Percentiles rank a stretch among this genome's conserved stretches.
These are phyloP conservation scores for Sphagnum contortum DNA, from an alignment of 225 moss, liverwort and hornwort species.

Conservation along the genomic window DNA sequence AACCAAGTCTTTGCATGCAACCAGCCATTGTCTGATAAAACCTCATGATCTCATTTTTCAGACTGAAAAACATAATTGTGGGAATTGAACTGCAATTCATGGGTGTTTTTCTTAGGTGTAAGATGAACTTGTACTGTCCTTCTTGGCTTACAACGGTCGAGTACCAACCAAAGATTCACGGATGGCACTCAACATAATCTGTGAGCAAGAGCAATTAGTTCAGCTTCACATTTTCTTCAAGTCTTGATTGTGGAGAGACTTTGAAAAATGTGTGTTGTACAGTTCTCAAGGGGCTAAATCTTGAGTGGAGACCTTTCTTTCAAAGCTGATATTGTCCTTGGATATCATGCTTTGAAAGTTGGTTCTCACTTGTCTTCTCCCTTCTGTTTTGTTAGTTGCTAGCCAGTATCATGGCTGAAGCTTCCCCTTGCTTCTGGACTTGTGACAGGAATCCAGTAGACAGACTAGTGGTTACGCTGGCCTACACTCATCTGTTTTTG, in stretches of 20 bases:
- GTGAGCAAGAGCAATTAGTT: conserved; percentile 47
- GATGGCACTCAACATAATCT: conserved; percentile 44
- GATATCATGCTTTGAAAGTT: conserved; percentile 11
- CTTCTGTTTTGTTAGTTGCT: neutral
- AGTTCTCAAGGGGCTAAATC: too few relatives aligned
- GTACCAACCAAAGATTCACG: conserved; percentile 35
- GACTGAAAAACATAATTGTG: neutral
- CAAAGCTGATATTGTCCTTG: too few relatives aligned
- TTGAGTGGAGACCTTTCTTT: too few relatives aligned
- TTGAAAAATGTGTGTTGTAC: conserved; percentile 5
- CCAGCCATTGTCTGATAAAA: too few relatives aligned
- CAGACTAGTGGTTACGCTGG: too few relatives aligned
- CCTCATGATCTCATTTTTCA: neutral
- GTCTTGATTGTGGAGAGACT: conserved; percentile 27
- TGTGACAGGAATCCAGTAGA: neutral
- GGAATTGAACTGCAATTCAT: neutral
- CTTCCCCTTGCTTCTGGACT: neutral
- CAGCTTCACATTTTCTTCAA: conserved; percentile 8
- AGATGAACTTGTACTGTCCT: too few relatives aligned
- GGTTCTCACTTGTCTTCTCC: neutral
- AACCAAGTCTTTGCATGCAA: too few relatives aligned
- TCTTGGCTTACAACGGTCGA: conserved; percentile 56
- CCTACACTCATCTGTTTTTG: too few relatives aligned
- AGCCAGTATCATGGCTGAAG: neutral
- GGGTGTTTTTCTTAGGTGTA: neutral